Base-by-base conservation (phyloP, 345 rosid species). In the Aquilaria malaccensis region DNA sequence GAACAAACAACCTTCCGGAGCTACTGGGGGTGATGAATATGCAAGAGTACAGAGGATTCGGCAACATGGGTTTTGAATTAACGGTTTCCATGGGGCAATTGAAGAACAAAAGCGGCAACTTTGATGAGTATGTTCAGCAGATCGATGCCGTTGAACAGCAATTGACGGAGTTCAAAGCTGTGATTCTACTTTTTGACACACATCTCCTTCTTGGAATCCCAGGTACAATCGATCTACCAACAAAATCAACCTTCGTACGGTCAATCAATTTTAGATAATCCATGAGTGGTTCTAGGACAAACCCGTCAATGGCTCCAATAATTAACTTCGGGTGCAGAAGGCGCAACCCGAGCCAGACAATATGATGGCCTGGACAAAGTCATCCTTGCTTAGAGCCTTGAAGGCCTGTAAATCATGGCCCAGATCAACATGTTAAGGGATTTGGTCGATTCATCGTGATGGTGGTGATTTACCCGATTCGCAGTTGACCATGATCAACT, bases 21-120 rank as follows among this genome's bases (percentile, higher is more conserved):
- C 80, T 94, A 1, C 46, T 90, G 81, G 92, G 83, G 88, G 86
- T 84, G 81, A 88, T 90, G 99, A 88, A 94, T 55, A 41, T 58
- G 0, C 72, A 86, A 33, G 96, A 94, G 75, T 94, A 85, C 71
- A 62, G 74, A 6, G 89, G 82, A 32, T 74, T 87, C 7, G 97
- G 91, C 10, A 95, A 86, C 58, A 87, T 94, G 62, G 89, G 91
- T 10, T 72, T 89, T 0, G 95, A 95, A 60, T 63, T 88, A 1
- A 81, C 89, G 58, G 81, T 86, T 12, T 88, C 74, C 52, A 86
- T 86, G 53, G 89, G 86, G 82, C 93, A 88, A 72, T 72, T 94
- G 80, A 85, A 81, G 65, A 56, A 76, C 0, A 89, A 90, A 57
- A 83, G 80, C 11, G 83, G 85, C 2, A 70, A 74, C 62, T 85